Base-by-base conservation (phyloP, 352 stramenopile genomes). In the Plasmopara viticola region DNA sequence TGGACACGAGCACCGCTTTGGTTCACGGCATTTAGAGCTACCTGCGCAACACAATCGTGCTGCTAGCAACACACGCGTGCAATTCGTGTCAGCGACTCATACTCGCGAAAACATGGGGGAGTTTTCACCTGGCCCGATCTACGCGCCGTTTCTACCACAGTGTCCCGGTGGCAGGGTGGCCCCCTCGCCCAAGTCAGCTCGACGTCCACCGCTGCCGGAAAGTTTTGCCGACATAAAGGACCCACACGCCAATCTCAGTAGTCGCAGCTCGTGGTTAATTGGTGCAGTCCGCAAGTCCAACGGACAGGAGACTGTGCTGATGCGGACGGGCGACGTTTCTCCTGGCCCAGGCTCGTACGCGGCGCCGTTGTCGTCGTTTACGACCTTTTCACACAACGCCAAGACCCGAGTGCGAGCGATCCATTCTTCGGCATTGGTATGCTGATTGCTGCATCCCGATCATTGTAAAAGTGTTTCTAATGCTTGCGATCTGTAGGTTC, bases 101-200 rank as follows among this genome's bases (percentile, higher is more conserved):
- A 85, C 70, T 12, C 79, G 82, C 20, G 82, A 92, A 45, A 92
- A 92, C 50, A 90, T 92, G 79, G 82, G 75, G 52, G 82, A 90
- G 68, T 92, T 90, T 56, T 92, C 82, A 8, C 82, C 82, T 31
- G 82, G 82, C 2, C 82, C 82, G 18, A 92, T 92, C 60, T 92
- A 92, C 62, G 60, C 66, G 15, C 77, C 79, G 37, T 81, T 77
- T 50, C 86, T 87, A 13, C 82, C 82, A 2, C 69, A 87, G n/a
- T 78, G 63, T 10, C 64, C 79, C 9, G 82, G 82, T 13, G 82
- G 79, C 0, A 62, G 79, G 14, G 54, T 92, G 2, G 82, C 77
- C 3, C 79, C 82, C 5, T 84, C 79, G 0, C 68, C 79, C 2
- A 66, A 64, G 15, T 63, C 42, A 2, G 53, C 48, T 3, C 62